phyloP scores from a whole-genome alignment of 75 land plant species.

The Pseudotsuga menziesii region DNA sequence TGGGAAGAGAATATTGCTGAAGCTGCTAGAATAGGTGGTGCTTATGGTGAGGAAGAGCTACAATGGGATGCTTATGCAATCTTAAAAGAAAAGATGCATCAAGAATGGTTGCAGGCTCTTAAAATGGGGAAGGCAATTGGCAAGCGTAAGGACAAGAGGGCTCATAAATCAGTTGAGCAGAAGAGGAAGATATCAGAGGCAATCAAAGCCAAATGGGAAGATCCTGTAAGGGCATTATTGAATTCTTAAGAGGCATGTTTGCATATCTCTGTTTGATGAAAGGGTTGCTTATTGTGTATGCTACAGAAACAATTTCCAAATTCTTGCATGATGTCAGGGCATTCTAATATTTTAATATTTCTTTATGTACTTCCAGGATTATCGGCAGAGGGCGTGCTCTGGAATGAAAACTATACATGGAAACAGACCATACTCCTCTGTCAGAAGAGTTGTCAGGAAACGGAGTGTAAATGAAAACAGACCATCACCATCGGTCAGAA shows the following conservation, averaged over 20 bases:
- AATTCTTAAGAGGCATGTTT: slow-evolving; percentile 3
- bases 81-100: slow-evolving; percentile 35
- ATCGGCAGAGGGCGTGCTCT: slow-evolving; percentile 51
- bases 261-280: not conserved
- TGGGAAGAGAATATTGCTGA: slow-evolving; percentile 80
- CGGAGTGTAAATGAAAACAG: not conserved
- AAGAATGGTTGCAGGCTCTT: slow-evolving; percentile 47
- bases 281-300: slow-evolving; percentile 4
- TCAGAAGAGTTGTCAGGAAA: slow-evolving; percentile 11
- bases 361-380: slow-evolving; percentile 39
- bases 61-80: slow-evolving; percentile 76
- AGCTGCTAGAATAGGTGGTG: slow-evolving; percentile 72
- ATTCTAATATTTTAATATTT: not conserved
- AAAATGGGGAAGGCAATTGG: slow-evolving; percentile 27
- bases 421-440: slow-evolving; percentile 7
- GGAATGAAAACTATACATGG: slow-evolving; percentile 45
- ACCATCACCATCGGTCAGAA: not conserved
- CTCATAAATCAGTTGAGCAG: slow-evolving; percentile 58
- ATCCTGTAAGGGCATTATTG: slow-evolving; percentile 54
- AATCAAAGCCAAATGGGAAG: slow-evolving; percentile 88
- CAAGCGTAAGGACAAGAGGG: slow-evolving; percentile 29
- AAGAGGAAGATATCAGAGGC: slow-evolving; percentile 70
- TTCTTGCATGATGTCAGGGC: not conserved
- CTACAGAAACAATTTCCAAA: not conserved
- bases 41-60: slow-evolving; percentile 61